Evolutionary conservation across 2,329 filamentous ascomycete genomes (phyloP).

Genomic region (Fulvia fulva): DNA sequence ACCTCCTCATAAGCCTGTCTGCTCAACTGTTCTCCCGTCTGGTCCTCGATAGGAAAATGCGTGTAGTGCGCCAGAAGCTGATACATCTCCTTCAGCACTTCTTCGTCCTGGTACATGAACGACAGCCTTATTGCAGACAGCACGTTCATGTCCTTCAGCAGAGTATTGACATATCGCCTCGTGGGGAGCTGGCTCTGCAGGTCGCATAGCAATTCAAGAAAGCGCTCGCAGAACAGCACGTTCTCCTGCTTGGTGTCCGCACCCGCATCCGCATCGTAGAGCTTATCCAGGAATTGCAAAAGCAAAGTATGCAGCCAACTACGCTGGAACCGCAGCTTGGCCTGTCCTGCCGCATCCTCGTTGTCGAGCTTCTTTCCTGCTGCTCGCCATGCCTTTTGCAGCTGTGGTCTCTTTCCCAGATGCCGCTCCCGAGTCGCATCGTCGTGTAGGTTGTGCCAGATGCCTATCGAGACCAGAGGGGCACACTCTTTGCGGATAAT

Average conservation of each 20-base stretch:
- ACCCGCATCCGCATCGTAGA: conserved; percentile 53
- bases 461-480: conserved; percentile 86
- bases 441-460: conserved; percentile 88
- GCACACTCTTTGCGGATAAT: conserved; percentile 95
- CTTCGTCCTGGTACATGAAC: conserved; percentile 69
- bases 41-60: conserved; percentile 85
- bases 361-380: conserved; percentile 81
- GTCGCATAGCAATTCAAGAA: conserved; percentile 85
- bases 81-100: conserved; percentile 76
- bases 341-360: conserved; percentile 74
- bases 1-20: conserved; percentile 70
- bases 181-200: conserved; percentile 91
- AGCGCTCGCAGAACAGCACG: conserved; percentile 82
- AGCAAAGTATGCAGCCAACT: conserved; percentile 88
- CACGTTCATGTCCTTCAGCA: conserved; percentile 81
- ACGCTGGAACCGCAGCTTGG: conserved; percentile 80
- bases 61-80: conserved; percentile 81
- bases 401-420: conserved; percentile 67
- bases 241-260: conserved; percentile 47
- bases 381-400: conserved; percentile 88
- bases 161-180: conserved; percentile 83
- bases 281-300: conserved; percentile 71
- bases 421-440: conserved; percentile 69
- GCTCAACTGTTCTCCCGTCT: conserved; percentile 73
- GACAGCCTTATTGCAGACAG: conserved; percentile 74